Evolutionary conservation across 352 stramenopile species (phyloP).

Genomic region (Elongisporangium undulatum): DNA sequence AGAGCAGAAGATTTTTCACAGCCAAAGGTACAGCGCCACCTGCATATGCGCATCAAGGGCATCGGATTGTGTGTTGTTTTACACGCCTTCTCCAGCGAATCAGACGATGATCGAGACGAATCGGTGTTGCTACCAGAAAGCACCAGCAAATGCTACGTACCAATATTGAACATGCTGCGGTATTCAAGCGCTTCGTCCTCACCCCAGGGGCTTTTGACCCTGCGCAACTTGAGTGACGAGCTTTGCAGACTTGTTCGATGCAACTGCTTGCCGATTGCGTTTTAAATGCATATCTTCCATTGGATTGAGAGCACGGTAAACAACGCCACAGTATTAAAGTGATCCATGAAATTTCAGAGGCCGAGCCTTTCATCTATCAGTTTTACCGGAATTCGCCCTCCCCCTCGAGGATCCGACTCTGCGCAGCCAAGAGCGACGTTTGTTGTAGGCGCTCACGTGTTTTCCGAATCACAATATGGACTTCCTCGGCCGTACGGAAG

Average conservation of each 20-base stretch:
- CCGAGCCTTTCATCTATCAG: too few species aligned
- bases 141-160: not conserved
- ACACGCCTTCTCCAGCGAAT: not conserved
- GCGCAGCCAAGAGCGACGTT: not conserved
- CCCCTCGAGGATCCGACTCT: not conserved
- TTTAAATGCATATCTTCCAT: too few species aligned
- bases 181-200: not conserved
- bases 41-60: not conserved
- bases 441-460: not conserved
- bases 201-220: not conserved
- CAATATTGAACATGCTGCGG: not conserved
- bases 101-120: not conserved
- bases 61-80: not conserved
- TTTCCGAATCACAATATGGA: not conserved
- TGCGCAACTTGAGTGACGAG: not conserved
- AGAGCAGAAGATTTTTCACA: not conserved
- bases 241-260: not conserved
- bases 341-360: too few species aligned
- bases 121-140: not conserved
- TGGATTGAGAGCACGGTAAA: too few species aligned
- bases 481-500: not conserved
- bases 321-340: too few species aligned
- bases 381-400: not conserved
- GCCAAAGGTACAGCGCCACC: not conserved
- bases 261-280: not conserved